phyloP scores from a whole-genome alignment of 2,329 filamentous ascomycete species.

The Trichophyton simii region DNA sequence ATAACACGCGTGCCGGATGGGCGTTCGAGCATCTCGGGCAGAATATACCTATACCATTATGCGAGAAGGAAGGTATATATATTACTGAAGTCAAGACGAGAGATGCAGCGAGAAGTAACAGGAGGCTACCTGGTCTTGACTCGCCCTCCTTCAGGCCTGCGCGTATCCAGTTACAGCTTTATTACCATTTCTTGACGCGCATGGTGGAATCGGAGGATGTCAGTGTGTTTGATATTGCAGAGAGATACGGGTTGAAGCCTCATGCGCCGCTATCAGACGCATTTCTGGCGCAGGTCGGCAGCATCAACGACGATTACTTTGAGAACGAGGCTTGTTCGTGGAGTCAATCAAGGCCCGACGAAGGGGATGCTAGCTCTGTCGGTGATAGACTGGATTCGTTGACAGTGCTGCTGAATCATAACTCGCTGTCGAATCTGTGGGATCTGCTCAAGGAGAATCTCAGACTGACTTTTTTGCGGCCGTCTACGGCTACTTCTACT shows the following conservation, averaged over 20 bases:
- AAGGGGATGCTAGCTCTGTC: conserved; percentile 5
- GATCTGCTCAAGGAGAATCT: conserved; percentile 50
- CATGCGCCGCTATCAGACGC: conserved; percentile 58
- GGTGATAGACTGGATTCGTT: conserved; percentile 33
- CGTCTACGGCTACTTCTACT: conserved; percentile 12
- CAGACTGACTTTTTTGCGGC: conserved; percentile 35
- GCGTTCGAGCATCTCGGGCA: neutral
- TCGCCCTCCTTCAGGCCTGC: conserved; percentile 59
- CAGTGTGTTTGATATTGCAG: conserved; percentile 55
- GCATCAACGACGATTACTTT: conserved; percentile 54
- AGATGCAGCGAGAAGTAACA: conserved; percentile 29
- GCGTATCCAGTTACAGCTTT: conserved; percentile 77
- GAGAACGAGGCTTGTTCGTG: conserved; percentile 30
- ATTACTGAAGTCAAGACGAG: conserved; percentile 84
- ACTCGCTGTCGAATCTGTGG: conserved; percentile 50
- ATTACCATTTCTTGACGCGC: conserved; percentile 68
- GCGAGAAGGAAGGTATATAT: conserved; percentile 41
- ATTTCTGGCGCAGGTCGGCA: conserved; percentile 64
- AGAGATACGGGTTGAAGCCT: conserved; percentile 57
- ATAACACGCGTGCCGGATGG: neutral
- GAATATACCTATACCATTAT: neutral
- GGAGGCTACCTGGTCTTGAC: conserved; percentile 46
- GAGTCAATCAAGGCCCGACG: conserved; percentile 18
- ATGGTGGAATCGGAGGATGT: conserved; percentile 56
- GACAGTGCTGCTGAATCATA: conserved; percentile 45